Evolutionary conservation across 805 yeast species (phyloP).

Genomic region (Yarrowia keelungensis): DNA sequence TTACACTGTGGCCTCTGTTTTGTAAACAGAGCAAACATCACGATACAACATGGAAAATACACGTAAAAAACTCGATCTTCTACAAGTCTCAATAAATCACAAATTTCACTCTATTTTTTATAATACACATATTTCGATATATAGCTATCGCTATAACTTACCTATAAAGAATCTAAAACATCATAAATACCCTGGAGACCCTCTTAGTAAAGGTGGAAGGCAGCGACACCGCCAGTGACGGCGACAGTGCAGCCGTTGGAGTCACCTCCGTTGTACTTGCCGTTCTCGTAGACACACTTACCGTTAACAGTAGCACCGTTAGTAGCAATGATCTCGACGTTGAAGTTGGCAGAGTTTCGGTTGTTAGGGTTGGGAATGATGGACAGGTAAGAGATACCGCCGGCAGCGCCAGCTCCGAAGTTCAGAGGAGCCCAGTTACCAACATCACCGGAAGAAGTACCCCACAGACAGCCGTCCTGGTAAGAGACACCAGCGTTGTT

Average conservation of each 20-base stretch:
- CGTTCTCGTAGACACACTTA: slow-evolving; percentile 79
- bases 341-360: slow-evolving; percentile 68
- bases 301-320: slow-evolving; percentile 71
- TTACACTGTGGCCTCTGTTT: slow-evolving; percentile 2
- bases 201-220: slow-evolving; percentile 72
- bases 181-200: slow-evolving; percentile 35
- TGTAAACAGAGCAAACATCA: not conserved
- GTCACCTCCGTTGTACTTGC: slow-evolving; percentile 69
- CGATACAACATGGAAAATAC: not conserved
- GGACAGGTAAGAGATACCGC: slow-evolving; percentile 79
- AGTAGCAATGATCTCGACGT: slow-evolving; percentile 78
- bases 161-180: slow-evolving; percentile 38
- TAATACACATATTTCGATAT: slow-evolving; percentile 29
- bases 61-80: not conserved
- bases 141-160: slow-evolving; percentile 29
- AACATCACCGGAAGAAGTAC: slow-evolving; percentile 72
- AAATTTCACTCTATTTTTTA: slow-evolving; percentile 14
- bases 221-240: slow-evolving; percentile 81
- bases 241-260: slow-evolving; percentile 93
- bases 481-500: slow-evolving; percentile 92
- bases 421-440: slow-evolving; percentile 99
- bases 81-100: not conserved
- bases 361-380: slow-evolving; percentile 96
- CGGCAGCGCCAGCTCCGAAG: slow-evolving; percentile 87
- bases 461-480: slow-evolving; percentile 96